These are phyloP conservation scores for Backusella westeae DNA, from an alignment of 192 early-diverging fungal species.

Conservation along the genomic window DNA sequence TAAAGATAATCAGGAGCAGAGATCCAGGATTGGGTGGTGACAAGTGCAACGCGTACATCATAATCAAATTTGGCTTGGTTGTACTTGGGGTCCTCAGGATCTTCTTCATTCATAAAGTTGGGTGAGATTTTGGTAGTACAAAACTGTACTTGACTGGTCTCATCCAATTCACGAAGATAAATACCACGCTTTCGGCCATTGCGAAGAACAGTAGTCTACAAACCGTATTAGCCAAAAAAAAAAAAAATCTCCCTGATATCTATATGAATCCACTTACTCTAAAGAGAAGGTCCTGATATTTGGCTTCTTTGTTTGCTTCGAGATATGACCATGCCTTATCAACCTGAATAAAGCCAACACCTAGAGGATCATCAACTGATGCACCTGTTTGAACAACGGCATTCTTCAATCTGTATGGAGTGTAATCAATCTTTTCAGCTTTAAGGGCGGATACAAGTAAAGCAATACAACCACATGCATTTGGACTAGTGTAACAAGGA, in stretches of 20 bases:
- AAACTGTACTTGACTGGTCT: conserved; percentile 62
- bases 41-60: conserved; percentile 75
- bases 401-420: conserved; percentile 80
- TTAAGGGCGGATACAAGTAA: conserved; percentile 87
- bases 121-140: conserved; percentile 54
- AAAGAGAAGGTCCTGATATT: conserved; percentile 72
- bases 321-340: conserved; percentile 85
- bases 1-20: conserved; percentile 70
- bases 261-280: conserved; percentile 29
- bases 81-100: conserved; percentile 54
- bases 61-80: conserved; percentile 67
- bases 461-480: conserved; percentile 84
- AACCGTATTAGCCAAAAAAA: background rate
- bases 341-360: conserved; percentile 84
- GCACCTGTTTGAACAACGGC: conserved; percentile 76
- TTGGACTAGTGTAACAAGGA: conserved; percentile 50
- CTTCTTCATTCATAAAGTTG: conserved; percentile 61
- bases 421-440: conserved; percentile 60
- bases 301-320: conserved; percentile 48
- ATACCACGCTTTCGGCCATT: conserved; percentile 68
- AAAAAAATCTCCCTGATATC: conserved; percentile 4
- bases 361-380: conserved; percentile 74
- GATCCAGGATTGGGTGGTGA: conserved; percentile 76
- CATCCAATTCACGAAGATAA: conserved; percentile 79
- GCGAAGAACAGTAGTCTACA: conserved; percentile 25